Evolutionary conservation across 1,284 basidiomycete species (phyloP).

Genomic region (Sphagnurus paluster): DNA sequence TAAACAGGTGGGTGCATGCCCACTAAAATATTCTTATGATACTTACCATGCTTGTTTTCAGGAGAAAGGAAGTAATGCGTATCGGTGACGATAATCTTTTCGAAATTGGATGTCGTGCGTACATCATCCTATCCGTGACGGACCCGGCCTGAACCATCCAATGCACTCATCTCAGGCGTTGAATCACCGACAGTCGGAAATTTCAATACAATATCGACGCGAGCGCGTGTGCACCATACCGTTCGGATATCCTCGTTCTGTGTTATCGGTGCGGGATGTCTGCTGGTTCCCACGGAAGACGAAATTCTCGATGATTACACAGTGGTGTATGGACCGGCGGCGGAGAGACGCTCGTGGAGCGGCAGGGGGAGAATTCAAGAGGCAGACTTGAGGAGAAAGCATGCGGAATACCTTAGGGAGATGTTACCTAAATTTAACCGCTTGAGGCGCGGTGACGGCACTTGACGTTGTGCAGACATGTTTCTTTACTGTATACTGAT

Average conservation of each 20-base stretch:
- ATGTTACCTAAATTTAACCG: slow-evolving; percentile 89
- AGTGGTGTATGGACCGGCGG: slow-evolving; percentile 77
- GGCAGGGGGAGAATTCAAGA: slow-evolving; percentile 85
- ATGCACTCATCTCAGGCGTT: slow-evolving; percentile 53
- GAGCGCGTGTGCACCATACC: slow-evolving; percentile 76
- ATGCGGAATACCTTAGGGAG: slow-evolving; percentile 87
- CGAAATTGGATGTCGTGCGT: slow-evolving; percentile 87
- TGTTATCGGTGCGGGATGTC: slow-evolving; percentile 78
- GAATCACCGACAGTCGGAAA: slow-evolving; percentile 84
- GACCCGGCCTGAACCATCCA: too few species aligned
- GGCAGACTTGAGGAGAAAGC: slow-evolving; percentile 80
- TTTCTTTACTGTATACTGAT: not conserved
- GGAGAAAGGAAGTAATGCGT: slow-evolving; percentile 80
- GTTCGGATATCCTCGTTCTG: slow-evolving; percentile 80
- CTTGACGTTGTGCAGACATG: slow-evolving; percentile 21
- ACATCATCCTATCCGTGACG: not conserved
- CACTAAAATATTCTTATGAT: not conserved
- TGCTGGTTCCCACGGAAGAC: slow-evolving; percentile 72
- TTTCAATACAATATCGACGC: slow-evolving; percentile 83
- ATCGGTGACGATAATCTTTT: slow-evolving; percentile 94
- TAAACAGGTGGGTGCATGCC: slow-evolving; percentile 62
- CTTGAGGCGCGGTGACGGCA: slow-evolving; percentile 59
- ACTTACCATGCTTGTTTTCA: slow-evolving; percentile 25
- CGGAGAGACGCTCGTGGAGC: slow-evolving; percentile 79
- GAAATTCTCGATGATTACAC: slow-evolving; percentile 85